Percentiles rank a stretch among this genome's conserved stretches.
These are phyloP conservation scores for Nicotiana noctiflora DNA, from an alignment of 257 asterid genomes.

Conservation along the genomic window DNA sequence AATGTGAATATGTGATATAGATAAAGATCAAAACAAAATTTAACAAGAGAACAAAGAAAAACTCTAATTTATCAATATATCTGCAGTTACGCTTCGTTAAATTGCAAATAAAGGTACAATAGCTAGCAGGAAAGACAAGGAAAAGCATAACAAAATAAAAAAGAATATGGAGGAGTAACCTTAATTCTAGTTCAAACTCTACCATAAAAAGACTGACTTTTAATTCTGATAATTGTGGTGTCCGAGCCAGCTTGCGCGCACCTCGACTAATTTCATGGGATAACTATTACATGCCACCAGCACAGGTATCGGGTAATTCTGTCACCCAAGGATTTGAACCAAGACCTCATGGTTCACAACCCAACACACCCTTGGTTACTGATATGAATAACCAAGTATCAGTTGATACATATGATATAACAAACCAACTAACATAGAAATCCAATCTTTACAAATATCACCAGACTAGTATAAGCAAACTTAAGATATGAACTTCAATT, in stretches of 20 bases:
- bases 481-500: background rate
- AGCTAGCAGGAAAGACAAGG: background rate
- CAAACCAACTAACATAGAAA: background rate
- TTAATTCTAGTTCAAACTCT: background rate
- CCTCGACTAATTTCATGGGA: no score
- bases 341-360: no score
- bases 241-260: no score
- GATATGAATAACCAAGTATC: background rate
- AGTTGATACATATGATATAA: background rate
- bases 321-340: no score
- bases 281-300: no score
- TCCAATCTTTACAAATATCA: background rate
- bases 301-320: no score
- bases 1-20: background rate
- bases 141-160: background rate
- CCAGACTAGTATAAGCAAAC: background rate
- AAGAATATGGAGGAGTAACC: background rate
- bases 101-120: background rate
- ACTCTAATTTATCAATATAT: background rate
- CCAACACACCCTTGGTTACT: background rate
- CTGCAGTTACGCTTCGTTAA: background rate
- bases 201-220: background rate
- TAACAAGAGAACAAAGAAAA: background rate
- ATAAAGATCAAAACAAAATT: background rate
- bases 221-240: background rate